Percentiles rank a stretch among this genome's conserved stretches.
These are phyloP conservation scores for Penicillium antarcticum DNA, from an alignment of 495 filamentous ascomycete species.

Conservation along the genomic window DNA sequence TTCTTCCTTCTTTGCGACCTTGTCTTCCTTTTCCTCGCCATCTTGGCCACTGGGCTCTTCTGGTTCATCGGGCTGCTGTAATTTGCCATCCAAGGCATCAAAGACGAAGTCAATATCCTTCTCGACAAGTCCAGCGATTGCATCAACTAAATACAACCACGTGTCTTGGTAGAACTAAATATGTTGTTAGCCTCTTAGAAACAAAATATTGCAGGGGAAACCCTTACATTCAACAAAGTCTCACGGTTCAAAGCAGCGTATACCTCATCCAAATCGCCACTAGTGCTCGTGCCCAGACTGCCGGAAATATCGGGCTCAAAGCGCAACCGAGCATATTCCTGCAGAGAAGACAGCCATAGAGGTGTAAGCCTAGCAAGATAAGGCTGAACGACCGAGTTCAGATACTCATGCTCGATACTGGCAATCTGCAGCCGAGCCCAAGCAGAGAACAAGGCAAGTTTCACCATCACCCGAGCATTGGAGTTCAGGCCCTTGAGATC, in stretches of 20 bases:
- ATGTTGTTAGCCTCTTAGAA: conserved; percentile 16
- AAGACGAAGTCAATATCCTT: conserved; percentile 98
- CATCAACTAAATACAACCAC: conserved; percentile 95
- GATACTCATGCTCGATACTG: conserved; percentile 86
- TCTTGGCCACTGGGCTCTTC: conserved; percentile 30
- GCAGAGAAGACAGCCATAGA: conserved; percentile 86
- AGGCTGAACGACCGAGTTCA: conserved; percentile 84
- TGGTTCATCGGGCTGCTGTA: conserved; percentile 22
- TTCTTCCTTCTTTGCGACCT: conserved; percentile 41
- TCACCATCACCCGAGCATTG: conserved; percentile 97
- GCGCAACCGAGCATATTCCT: conserved; percentile 88
- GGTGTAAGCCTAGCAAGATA: conserved; percentile 86
- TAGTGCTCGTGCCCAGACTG: conserved; percentile 65
- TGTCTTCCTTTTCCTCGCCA: conserved; percentile 45
- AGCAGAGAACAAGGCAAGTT: conserved; percentile 92
- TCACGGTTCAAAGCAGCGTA: conserved; percentile 94
- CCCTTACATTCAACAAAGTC: conserved; percentile 72
- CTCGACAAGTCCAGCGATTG: conserved; percentile 95
- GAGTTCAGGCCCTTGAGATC: conserved; percentile 91
- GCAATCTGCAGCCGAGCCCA: conserved; percentile 99
- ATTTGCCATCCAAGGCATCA: conserved; percentile 87
- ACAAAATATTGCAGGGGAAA: not conserved
- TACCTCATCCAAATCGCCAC: conserved; percentile 80
- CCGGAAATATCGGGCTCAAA: conserved; percentile 98
- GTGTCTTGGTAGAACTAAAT: conserved; percentile 89